Percentiles rank a stretch among this genome's conserved stretches.
Conservation (phyloP, 169 alveolate genomes). For the Eimeria maxima region DNA sequence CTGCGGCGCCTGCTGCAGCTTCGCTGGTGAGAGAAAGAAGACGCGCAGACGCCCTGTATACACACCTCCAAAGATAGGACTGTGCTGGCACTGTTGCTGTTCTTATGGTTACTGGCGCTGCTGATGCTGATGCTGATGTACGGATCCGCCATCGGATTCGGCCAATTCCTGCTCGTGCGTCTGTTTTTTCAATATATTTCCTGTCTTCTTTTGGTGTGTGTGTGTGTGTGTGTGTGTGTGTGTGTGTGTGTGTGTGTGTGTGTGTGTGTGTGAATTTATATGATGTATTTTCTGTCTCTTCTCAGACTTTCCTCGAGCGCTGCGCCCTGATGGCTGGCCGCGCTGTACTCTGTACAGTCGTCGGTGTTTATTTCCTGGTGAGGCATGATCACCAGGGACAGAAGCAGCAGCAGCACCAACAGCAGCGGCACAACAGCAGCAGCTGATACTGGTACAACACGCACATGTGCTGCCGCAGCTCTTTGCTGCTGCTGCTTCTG, state of each 20-base stretch:
- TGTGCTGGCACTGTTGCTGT: not conserved
- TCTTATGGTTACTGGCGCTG: not conserved
- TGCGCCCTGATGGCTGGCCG: conserved; percentile 16
- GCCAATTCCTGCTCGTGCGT: not conserved
- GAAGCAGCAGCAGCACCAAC: conserved; percentile 14
- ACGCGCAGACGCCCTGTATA: no score
- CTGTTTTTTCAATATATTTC: not conserved
- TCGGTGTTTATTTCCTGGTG: not conserved
- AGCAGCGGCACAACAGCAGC: conserved; percentile 23
- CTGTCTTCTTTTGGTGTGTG: not conserved
- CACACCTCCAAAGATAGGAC: no score
- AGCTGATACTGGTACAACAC: not conserved
- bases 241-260: no score
- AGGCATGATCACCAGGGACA: not conserved
- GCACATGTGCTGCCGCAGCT: not conserved
- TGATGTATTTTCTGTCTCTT: not conserved
- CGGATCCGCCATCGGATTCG: no score
- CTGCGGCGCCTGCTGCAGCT: not conserved
- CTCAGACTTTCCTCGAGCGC: conserved; percentile 37
- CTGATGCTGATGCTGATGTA: not conserved
- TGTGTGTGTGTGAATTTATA: no score
- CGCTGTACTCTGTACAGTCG: not conserved
- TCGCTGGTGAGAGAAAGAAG: not conserved
- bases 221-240: no score
- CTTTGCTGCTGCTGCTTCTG: not conserved